A percentile compares a stretch with the other conserved stretches of the same genome.
phyloP scores from a whole-genome alignment of 495 filamentous ascomycete genomes.

The Halenospora varia region DNA sequence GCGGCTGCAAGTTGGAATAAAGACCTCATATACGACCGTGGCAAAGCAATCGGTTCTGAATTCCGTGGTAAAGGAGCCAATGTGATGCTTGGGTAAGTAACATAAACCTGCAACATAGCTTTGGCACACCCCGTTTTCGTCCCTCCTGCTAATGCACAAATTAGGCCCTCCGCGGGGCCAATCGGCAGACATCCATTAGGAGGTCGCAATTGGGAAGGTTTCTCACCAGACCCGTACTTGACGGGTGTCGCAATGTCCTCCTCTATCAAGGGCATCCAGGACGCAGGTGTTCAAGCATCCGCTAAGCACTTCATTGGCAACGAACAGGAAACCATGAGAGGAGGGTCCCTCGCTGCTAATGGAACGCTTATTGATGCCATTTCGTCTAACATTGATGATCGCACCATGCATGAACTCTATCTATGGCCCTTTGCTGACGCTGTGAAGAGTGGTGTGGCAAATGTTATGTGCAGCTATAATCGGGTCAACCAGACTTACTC shows the following conservation, averaged over 20 bases:
- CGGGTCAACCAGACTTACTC: conserved; percentile 70
- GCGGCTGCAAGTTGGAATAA: no score
- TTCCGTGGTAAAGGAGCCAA: no score
- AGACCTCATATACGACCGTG: no score
- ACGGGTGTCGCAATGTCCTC: conserved; percentile 67
- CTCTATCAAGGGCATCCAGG: conserved; percentile 74
- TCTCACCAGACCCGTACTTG: conserved; percentile 69
- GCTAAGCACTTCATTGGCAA: conserved; percentile 81
- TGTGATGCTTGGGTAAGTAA: no score
- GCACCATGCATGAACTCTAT: conserved; percentile 79
- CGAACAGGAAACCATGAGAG: conserved; percentile 80
- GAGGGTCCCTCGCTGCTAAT: conserved; percentile 32
- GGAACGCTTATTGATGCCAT: conserved; percentile 25
- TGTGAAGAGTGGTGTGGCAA: conserved; percentile 69
- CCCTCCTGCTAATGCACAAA: no score
- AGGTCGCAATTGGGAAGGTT: conserved; percentile 86
- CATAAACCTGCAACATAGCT: no score
- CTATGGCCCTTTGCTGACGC: conserved; percentile 24
- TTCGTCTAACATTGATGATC: conserved; percentile 87
- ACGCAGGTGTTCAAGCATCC: conserved; percentile 71
- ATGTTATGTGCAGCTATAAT: conserved; percentile 92
- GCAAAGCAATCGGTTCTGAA: no score
- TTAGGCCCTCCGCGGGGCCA: conserved; percentile 80
- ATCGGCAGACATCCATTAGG: conserved; percentile 69
- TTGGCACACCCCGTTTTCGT: no score